Conservation (phyloP, 106 monocot genomes). For the Posidonia australis region DNA sequence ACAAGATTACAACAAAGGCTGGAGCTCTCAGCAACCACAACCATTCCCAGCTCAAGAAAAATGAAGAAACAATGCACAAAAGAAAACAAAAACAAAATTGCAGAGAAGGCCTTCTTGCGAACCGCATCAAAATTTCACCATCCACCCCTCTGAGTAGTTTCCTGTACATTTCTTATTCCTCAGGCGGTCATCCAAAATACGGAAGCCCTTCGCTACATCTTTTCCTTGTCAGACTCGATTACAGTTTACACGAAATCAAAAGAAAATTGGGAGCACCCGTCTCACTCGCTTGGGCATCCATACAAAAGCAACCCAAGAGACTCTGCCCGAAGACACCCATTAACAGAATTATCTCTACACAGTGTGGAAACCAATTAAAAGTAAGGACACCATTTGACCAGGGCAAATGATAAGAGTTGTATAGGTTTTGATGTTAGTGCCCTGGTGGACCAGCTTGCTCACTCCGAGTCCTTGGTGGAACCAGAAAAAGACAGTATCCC, state of each 20-base stretch:
- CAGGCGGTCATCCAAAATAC: neutral
- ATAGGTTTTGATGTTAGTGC: conserved; percentile 2
- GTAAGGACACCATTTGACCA: neutral
- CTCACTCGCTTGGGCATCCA: neutral
- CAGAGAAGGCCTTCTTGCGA: neutral
- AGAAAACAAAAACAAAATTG: neutral
- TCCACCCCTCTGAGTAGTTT: neutral
- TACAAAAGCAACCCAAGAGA: neutral
- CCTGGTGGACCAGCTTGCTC: neutral
- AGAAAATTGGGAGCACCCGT: neutral
- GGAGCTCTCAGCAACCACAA: neutral
- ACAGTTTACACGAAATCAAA: neutral
- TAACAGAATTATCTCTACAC: neutral
- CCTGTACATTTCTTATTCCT: neutral
- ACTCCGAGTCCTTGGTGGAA: neutral
- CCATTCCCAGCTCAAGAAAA: neutral
- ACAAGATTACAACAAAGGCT: no score
- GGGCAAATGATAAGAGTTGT: neutral
- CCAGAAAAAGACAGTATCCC: conserved; percentile 11
- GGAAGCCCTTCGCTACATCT: neutral
- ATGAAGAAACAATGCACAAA: neutral
- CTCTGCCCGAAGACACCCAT: neutral
- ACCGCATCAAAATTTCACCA: neutral
- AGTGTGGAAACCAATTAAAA: neutral
- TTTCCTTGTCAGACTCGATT: neutral